Base-by-base conservation (phyloP, 371 early-diverging fungal genomes). In the Mortierella sp. region DNA sequence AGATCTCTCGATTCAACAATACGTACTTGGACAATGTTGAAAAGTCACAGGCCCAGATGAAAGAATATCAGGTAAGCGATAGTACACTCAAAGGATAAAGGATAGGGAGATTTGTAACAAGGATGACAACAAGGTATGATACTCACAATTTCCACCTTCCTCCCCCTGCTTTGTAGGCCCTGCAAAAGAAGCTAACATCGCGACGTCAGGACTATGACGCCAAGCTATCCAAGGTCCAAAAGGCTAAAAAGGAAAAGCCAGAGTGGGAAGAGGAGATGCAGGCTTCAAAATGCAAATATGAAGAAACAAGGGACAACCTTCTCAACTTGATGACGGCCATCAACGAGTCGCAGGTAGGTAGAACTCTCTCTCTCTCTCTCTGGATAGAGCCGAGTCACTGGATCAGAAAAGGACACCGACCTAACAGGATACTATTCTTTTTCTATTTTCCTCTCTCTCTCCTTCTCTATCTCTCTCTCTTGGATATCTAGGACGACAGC, bases 171-270 rank as follows among this genome's bases (percentile, higher is more conserved):
- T 12, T 44, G 44, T 66, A 86, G 59, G 58, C 82, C 5, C 70
- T 95, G 70, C 88, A 94, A 64, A 91, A 88, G 70, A 97, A 97
- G 75, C 85, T 97, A 5, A 95, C 95, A 62, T 90, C 91, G 62
- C 87, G 97, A 26, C 88, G 98, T 57, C 83, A 95, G 50, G 97
- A 98, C 66, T 96, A 93, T 75, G 97, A 98, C 81, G 89, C 95
- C 48, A 97, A 96, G 83, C 74, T 91, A 48, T 88, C 87, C 81
- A 91, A 93, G 73, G 87, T 94, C 28, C 92, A 94, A 70, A 94
- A 93, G 72, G 85, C 90, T 19, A 95, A 95, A 79, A 96, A 95
- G 82, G 96, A 97, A 72, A 93, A 90, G 50, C 91, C 94, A 11
- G 91, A 92, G 51, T 84, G 94, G 60, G 97, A 96, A 72, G 96